Evolutionary conservation across 2,329 filamentous ascomycete species (phyloP).

Genomic region (Trichoderma oligosporum): DNA sequence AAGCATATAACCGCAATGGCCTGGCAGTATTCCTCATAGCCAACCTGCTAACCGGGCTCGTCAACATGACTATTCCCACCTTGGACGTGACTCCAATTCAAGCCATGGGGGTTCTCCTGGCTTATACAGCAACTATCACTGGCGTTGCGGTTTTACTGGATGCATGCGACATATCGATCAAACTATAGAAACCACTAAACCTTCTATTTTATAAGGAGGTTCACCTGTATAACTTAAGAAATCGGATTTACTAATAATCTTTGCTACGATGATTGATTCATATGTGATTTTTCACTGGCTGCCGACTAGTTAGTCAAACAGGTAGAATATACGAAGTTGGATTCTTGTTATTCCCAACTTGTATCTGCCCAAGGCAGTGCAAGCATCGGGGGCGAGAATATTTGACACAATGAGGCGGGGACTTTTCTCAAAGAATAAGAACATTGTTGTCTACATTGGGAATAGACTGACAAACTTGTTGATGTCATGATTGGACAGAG

Average conservation of each 20-base stretch:
- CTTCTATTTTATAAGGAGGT: too few species aligned
- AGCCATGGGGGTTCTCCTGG: constrained; percentile 71
- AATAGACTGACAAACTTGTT: not conserved
- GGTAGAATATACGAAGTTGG: not conserved
- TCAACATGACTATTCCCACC: constrained; percentile 85
- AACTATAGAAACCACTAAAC: constrained; percentile 47
- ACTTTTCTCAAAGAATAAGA: not conserved
- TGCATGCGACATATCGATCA: constrained; percentile 63
- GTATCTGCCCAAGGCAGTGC: not conserved
- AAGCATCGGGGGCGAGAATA: not conserved
- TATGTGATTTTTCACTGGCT: not conserved
- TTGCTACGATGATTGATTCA: too few species aligned
- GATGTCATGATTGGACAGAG: not conserved
- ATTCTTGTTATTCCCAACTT: not conserved
- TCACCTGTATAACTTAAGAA: too few species aligned
- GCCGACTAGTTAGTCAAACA: not conserved
- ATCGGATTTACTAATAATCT: too few species aligned
- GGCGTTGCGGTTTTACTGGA: constrained; percentile 65
- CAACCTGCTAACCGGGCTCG: constrained; percentile 81
- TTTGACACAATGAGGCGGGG: not conserved
- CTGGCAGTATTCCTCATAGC: constrained; percentile 80
- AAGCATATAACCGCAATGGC: constrained; percentile 85
- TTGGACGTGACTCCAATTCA: constrained; percentile 61
- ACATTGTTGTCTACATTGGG: not conserved
- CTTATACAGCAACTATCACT: constrained; percentile 66